Base-by-base conservation (phyloP, 495 filamentous ascomycete species). In the Poronia punctata region DNA sequence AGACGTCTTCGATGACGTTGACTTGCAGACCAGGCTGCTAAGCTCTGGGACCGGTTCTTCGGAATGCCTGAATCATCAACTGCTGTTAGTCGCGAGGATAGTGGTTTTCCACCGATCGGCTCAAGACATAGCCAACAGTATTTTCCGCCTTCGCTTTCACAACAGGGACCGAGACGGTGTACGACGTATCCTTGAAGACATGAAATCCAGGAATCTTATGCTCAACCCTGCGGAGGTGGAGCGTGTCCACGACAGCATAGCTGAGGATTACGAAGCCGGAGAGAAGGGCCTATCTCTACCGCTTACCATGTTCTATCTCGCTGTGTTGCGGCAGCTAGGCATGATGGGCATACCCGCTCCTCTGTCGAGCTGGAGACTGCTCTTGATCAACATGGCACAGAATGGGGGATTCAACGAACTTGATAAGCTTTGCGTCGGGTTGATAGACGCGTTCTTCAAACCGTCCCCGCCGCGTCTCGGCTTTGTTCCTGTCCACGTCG, bases 1-100 rank as follows among this genome's bases (percentile, higher is more conserved):
- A 0, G 83, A 88, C 43, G 67, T 74, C 4, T 75, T 84, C 17
- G 84, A 86, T 38, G 79, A 94, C 56, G 32, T 33, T 1, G 27
- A 62, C 1, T 48, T 79, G 2, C 84, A 85, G 50, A 72, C 80
- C 7, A 34, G 16, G 2, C 46, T 64, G 15, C 16, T 64, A 11
- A 30, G 43, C 5, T 48, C 52, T 4, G 52, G 56, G 3, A 33
- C 46, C 2, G 35, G 36, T 3, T 39, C 46, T 8, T 49, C 50
- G 5, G 61, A 64, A 28, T 60, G 54, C 57, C 47, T 42, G 9
- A 52, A 43, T 18, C 55, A 53, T 23, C 49, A 52, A 20, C 48
- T 63, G 8, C 32, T 67, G 6, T 9, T 60, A 7, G 52, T 45
- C 19, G 52, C 61, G 6, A 53, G 44, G 25, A 28, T 61, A 10